Base-by-base conservation (phyloP, 805 yeast species). In the Metschnikowia rubicola region DNA sequence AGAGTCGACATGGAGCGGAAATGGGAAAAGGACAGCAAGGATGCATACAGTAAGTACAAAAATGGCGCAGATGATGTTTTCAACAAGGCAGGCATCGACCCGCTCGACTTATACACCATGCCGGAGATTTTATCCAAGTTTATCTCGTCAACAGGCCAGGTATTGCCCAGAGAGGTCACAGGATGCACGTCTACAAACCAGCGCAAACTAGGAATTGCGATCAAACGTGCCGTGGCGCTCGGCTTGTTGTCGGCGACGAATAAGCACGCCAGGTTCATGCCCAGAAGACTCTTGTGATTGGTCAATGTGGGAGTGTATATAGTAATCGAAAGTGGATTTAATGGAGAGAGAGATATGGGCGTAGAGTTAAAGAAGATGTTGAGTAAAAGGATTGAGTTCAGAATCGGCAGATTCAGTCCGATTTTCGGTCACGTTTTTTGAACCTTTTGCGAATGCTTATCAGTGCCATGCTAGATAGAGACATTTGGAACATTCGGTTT, bases 181-280 rank as follows among this genome's bases (percentile, higher is more conserved):
- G 90, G 92, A 4, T 75, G 88, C 52, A 76, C 71, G 35, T 76
- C 77, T 10, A 74, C 71, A 53, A 86, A 85, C 59, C 96, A 90
- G 62, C 81, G 80, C 59, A 74, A 77, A 56, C 67, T 90, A 56
- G 74, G 90, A 1, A 85, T 80, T 57, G 95, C 96, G 13, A 77
- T 90, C 39, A 82, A 86, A 61, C 77, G 96, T 56, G 83, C 91
- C n/a, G 80, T 92, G 61, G 82, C 86, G 4, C 81, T 85, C 45
- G 97, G 97, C 0, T 73, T 89, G 50, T 70, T 90, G 63, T 82
- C 94, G 37, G 73, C 83, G 51, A 84, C 84, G n/a, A 90, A 87
- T 59, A 80, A 73, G 61, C 84, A 83, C 60, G 70, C 75, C 30
- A 63, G 77, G 32, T 70, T 65, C 58, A 63, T 75, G 56, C 78